Evolutionary conservation across 139 green algal species (phyloP), one percentile per base, ranked within the genome.

Genomic region (Haematococcus sp.): DNA sequence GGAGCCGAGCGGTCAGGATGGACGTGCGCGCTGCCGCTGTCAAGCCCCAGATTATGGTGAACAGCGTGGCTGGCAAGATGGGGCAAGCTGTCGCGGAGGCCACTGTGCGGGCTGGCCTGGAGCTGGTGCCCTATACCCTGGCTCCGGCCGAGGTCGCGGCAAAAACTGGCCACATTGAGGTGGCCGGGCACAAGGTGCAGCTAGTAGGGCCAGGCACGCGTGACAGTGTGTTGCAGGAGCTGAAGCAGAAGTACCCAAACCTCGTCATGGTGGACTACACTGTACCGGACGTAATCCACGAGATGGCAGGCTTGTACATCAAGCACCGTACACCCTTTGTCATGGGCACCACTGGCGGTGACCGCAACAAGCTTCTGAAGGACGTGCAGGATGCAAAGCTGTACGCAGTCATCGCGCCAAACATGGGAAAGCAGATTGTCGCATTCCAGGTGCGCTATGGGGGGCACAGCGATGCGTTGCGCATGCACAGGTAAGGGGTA

Each of bases 401-500:
- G 20, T 96, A 96, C 76, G 95, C 95, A 7, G 95, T 99, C 1
- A 97, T 99, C 44, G 96, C 96, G 4, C 93, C 96, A 16, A 93
- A 99, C 70, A 99, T 99, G 96, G 96, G 96, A 64, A 99, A 99
- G 88, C 96, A 98, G 84, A 90, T 88, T 20, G 91, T 95, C n/a
- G 91, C 89, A 5, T 93, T 96, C 75, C 80, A 86, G 63, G 69
- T 70, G 52, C 1, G 49, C 22, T 52, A 31, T 17, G 64, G 64
- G 64, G 11, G 61, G 60, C 30, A 28, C 60, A 68, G 13, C n/a
- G 55, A 11, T 7, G 25, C 5, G 7, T 7, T 64, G 55, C 5
- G 5, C 27, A 34, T 25, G 27, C 27, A 11, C 55, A 31, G 55
- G 55, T 15, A 15, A 34, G 55, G 7, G 9, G 55, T 11, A 64